Evolutionary conservation across 306 rosid species (phyloP).

Genomic region (Rosa rugosa): DNA sequence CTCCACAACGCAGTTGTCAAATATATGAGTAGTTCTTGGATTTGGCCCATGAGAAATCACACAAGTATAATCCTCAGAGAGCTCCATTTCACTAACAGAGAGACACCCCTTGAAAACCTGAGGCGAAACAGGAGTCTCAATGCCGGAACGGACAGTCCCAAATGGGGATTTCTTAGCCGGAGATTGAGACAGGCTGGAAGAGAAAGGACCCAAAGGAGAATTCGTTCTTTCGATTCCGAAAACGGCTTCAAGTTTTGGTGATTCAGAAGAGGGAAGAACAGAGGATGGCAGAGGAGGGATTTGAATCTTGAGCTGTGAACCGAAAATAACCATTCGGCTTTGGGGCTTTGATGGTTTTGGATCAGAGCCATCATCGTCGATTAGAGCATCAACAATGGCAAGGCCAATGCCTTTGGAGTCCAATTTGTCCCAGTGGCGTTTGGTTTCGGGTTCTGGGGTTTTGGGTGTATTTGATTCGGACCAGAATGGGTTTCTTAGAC

Average conservation of each 20-base stretch:
- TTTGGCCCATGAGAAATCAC: constrained; percentile 76
- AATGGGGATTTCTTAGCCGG: constrained; percentile 39
- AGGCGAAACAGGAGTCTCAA: constrained; percentile 30
- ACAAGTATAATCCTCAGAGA: constrained; percentile 86
- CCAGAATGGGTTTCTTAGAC: constrained; percentile 60
- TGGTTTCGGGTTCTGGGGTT: constrained; percentile 46
- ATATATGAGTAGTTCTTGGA: constrained; percentile 79
- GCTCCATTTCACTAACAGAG: constrained; percentile 73
- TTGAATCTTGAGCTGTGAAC: constrained; percentile 81
- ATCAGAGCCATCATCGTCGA: constrained; percentile 40
- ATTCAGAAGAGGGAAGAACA: constrained; percentile 28
- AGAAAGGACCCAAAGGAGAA: constrained; percentile 43
- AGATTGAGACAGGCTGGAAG: constrained; percentile 35
- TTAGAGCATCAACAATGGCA: constrained; percentile 72
- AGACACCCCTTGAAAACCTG: constrained; percentile 47
- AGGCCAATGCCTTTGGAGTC: constrained; percentile 74
- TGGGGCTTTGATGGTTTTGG: constrained; percentile 38
- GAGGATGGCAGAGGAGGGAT: constrained; percentile 44
- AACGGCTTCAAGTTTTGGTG: constrained; percentile 34
- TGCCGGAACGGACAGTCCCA: constrained; percentile 27
- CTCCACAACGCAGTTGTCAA: constrained; percentile 65
- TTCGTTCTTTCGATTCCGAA: constrained; percentile 37
- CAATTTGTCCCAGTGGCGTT: constrained; percentile 53
- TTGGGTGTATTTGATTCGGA: constrained; percentile 48
- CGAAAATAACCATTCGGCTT: constrained; percentile 63